Percentiles rank a stretch among this genome's conserved stretches.
Conservation (phyloP, 805 yeast genomes). For the Yamadazyma tumulicola region DNA sequence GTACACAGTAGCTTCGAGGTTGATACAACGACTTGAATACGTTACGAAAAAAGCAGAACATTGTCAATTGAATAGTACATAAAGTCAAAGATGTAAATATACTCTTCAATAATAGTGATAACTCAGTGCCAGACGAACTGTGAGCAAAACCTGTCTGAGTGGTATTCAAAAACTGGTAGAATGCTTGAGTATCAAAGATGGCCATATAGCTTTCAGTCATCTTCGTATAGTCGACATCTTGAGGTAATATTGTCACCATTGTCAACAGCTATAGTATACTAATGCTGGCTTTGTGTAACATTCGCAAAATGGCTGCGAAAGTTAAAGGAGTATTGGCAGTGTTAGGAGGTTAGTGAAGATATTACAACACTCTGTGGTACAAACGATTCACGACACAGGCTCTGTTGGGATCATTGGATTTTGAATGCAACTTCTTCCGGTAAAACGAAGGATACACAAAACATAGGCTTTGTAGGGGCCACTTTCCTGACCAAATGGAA, state of each 20-base stretch:
- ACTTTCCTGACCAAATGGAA: slow-evolving; percentile 91
- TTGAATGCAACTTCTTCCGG: slow-evolving; percentile 65
- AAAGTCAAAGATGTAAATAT: slow-evolving; percentile 50
- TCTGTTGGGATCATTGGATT: slow-evolving; percentile 5
- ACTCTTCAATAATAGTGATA: slow-evolving; percentile 54
- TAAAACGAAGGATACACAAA: slow-evolving; percentile 73
- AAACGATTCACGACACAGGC: not conserved
- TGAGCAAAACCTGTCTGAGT: slow-evolving; percentile 61
- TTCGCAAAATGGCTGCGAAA: too few relatives aligned
- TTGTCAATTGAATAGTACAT: slow-evolving; percentile 49
- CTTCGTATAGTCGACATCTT: slow-evolving; percentile 21
- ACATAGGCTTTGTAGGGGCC: slow-evolving; percentile 97
- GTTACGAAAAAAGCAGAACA: slow-evolving; percentile 35
- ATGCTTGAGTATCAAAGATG: slow-evolving; percentile 24
- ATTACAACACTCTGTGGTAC: not conserved
- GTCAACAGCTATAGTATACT: too few relatives aligned
- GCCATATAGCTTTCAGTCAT: slow-evolving; percentile 26
- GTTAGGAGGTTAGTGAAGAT: too few relatives aligned
- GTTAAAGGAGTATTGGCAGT: too few relatives aligned
- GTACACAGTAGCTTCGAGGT: slow-evolving; percentile 47
- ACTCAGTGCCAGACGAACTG: slow-evolving; percentile 52
- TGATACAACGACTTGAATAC: slow-evolving; percentile 46
- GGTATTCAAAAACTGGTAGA: slow-evolving; percentile 44
- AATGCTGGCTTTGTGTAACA: too few relatives aligned
- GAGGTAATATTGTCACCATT: slow-evolving; percentile 19